Conservation (phyloP, 176 grass and related monocot genomes). For the Rhynchospora tenuis region DNA sequence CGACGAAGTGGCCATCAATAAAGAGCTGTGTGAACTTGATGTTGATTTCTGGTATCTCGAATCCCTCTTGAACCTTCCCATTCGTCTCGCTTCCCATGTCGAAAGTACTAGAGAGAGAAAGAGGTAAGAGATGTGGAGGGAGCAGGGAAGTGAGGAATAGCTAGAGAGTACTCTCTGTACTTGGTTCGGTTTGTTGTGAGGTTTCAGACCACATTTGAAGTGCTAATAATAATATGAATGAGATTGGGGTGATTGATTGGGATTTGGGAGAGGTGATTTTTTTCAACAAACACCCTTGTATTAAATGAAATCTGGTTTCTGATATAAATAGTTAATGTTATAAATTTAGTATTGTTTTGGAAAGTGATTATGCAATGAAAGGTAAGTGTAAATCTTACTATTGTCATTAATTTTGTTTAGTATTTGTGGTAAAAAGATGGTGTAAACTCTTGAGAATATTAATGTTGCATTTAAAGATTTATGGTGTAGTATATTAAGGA, state of each 20-base stretch:
- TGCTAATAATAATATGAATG: no score
- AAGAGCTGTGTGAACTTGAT: conserved; percentile 94
- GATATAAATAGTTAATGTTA: no score
- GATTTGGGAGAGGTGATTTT: background rate
- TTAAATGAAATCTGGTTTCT: background rate
- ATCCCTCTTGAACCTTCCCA: conserved; percentile 18
- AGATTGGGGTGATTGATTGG: background rate
- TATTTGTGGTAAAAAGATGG: background rate
- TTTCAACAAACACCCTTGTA: background rate
- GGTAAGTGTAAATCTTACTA: background rate
- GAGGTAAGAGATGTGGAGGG: background rate
- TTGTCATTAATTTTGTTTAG: background rate
- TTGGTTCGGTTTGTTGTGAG: background rate
- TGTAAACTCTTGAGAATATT: background rate
- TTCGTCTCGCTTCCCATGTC: conserved; percentile 31
- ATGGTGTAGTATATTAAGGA: background rate
- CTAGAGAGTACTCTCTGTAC: background rate
- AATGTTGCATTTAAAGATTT: background rate
- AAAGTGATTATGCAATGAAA: background rate
- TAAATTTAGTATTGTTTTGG: background rate
- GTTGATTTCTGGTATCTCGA: conserved; percentile 50
- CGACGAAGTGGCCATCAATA: conserved; percentile 81
- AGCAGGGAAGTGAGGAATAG: background rate
- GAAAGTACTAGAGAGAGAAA: background rate
- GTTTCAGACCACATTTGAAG: background rate